A percentile compares a stretch with the other conserved stretches of the same genome.
Conservation (phyloP, 2,329 filamentous ascomycete genomes). For the Paraconiothyrium brasiliense region DNA sequence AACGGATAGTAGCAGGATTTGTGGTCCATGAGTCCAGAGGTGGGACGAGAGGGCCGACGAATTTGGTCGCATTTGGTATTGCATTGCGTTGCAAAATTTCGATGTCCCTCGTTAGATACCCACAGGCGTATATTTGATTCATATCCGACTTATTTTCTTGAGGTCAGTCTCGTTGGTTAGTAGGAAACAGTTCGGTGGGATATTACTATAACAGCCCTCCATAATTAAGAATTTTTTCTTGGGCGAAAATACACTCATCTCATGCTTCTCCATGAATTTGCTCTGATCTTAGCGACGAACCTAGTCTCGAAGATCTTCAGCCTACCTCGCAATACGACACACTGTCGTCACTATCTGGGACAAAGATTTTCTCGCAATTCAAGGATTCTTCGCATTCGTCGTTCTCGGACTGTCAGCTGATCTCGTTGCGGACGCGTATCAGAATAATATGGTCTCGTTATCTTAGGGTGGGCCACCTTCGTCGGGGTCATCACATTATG, state of each 20-base stretch:
- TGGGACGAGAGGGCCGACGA: neutral
- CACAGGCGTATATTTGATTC: slow-evolving; percentile 1
- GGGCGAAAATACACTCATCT: too few species aligned
- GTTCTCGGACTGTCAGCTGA: neutral
- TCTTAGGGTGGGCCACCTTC: neutral
- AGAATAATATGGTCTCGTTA: neutral
- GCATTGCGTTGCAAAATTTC: neutral
- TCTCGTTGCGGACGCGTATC: neutral
- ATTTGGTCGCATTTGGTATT: neutral
- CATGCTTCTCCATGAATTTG: too few species aligned
- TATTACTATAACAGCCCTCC: too few species aligned
- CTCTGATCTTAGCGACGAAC: neutral
- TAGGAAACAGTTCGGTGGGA: neutral
- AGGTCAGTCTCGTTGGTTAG: neutral
- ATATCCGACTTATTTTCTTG: neutral
- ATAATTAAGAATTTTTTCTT: too few species aligned
- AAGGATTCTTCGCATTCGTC: neutral
- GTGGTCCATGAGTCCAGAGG: neutral
- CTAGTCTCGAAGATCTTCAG: neutral
- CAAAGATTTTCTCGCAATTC: neutral
- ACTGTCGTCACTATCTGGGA: neutral
- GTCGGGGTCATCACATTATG: neutral
- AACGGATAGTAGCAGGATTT: neutral
- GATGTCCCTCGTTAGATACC: neutral
- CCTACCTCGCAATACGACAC: neutral